These are phyloP conservation scores for Claviceps maximensis DNA, from an alignment of 2,329 filamentous ascomycete species.

Conservation along the genomic window DNA sequence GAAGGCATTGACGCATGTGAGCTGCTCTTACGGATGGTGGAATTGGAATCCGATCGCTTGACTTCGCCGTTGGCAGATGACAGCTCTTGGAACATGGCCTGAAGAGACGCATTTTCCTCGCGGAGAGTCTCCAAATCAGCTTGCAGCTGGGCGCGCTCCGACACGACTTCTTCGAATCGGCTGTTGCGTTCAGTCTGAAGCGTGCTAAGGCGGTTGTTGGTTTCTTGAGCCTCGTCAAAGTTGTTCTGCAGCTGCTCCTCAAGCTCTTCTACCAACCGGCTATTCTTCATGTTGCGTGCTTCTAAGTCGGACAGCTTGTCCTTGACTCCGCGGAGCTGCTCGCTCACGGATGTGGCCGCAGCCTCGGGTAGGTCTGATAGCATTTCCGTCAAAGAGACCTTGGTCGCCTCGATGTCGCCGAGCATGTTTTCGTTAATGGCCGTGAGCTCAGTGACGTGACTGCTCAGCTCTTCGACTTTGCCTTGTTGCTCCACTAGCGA, in stretches of 20 bases:
- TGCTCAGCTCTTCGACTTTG: conserved; percentile 43
- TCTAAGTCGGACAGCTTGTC: conserved; percentile 52
- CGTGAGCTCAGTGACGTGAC: conserved; percentile 41
- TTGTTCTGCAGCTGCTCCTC: conserved; percentile 93
- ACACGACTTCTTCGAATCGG: conserved; percentile 67
- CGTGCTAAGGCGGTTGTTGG: conserved; percentile 74
- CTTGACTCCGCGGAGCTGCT: conserved; percentile 49
- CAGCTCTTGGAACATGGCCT: conserved; percentile 51
- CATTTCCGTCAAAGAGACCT: conserved; percentile 38
- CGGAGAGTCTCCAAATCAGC: conserved; percentile 53
- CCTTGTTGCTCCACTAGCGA: conserved; percentile 45
- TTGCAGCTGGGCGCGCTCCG: conserved; percentile 49
- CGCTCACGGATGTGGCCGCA: conserved; percentile 33
- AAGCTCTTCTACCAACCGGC: conserved; percentile 82
- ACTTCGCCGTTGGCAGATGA: conserved; percentile 26
- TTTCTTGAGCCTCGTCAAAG: conserved; percentile 81
- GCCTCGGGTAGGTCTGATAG: conserved; percentile 34
- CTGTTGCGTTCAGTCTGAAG: conserved; percentile 61
- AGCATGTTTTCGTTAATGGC: conserved; percentile 45
- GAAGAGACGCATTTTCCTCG: conserved; percentile 61
- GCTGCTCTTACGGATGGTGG: conserved; percentile 70
- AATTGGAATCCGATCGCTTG: conserved; percentile 49
- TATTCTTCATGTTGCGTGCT: conserved; percentile 74
- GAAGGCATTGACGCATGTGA: conserved; percentile 79
- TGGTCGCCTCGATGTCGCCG: conserved; percentile 49